Base-by-base conservation (phyloP, 805 yeast genomes). In the Barnettozyma salicaria region DNA sequence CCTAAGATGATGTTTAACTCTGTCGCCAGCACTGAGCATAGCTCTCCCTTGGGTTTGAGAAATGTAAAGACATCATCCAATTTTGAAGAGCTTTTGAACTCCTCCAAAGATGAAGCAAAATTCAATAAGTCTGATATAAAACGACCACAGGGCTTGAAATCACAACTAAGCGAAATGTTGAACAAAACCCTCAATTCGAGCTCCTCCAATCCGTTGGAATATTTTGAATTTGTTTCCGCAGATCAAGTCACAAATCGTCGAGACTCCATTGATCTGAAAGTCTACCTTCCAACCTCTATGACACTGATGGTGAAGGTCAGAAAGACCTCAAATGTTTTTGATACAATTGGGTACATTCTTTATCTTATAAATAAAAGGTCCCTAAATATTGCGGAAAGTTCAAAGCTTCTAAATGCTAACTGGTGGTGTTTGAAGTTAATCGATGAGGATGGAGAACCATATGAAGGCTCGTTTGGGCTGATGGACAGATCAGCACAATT, bases 391-490 rank as follows among this genome's bases (percentile, higher is more conserved):
- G 8, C 41, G 3, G 19, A 25, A 3, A 36, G 37, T 4, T 22
- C 26, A 1, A 19, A 25, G 5, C 13, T 41, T 3, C 40, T 27
- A 23, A 74, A 81, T 42, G 83, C 89, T 0, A 80, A 82, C 49
- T 58, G 60, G 41, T 87, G 95, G 92, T 69, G 80, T 37, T 53
- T 90, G 23, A 83, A 83, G 40, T 67, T 90, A 17, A 88, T 83
- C 1, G 98, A 92, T 56, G 97, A 90, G 34, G 97, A 89, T 55
- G 90, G 90, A 7, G 96, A 94, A 34, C 80, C 84, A 26, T 88
- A 86, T 37, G 98, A 94, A 48, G 80, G 74, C 24, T 85, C 87
- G 36, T 89, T 92, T 64, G 97, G 97, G 2, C 76, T 89, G 1
- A 63, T 92, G 38, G 90, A 82, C 30, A 65, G 97, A 45, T 68